Evolutionary conservation across 2,329 filamentous ascomycete genomes (phyloP), one percentile per base, ranked within the genome.

Genomic region (Tolypocladium paradoxum): DNA sequence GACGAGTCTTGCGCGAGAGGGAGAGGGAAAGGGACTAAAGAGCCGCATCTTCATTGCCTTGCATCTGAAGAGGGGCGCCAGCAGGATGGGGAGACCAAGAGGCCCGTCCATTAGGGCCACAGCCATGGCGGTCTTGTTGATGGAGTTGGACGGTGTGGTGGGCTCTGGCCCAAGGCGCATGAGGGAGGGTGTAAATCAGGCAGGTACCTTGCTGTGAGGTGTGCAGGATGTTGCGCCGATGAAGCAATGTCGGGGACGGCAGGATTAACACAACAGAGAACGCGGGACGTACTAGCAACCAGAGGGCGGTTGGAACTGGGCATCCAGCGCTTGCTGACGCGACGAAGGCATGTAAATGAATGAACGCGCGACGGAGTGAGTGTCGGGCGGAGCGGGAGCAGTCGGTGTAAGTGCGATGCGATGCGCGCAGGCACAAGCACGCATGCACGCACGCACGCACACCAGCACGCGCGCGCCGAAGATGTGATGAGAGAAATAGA

Each of bases 321-420:
- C 48, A 31, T n/a, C 24, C 29, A 53, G 40, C 38, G 33, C 52
- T 47, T 46, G 52, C 43, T 20, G 48, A 47, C 48, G 52, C 27
- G 34, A 38, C n/a, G 35, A 43, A 47, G 27, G 31, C 38, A 33
- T n/a, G 43, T n/a, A n/a, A 31, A 46, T n/a, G 16, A n/a, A 20
- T 11, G 18, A n/a, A 12, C 14, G 22, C 11, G 50, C 50, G 31
- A 22, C 31, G 33, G 18, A 22, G 22, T 11, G 34, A 49, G 38
- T 34, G 53, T 48, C 49, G 52, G 54, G 54, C 49, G 47, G 53
- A 54, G 51, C 57, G 57, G 57, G 51, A 56, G 54, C 51, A 64
- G 60, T 62, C 57, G 58, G 60, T 64, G 59, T 62, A 61, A 63
- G 58, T 63, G 60, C 57, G 24, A 29, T 31, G 43, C 16, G 9